phyloP scores from a whole-genome alignment of 768 basidiomycete species.

The Naganishia vishniacii region DNA sequence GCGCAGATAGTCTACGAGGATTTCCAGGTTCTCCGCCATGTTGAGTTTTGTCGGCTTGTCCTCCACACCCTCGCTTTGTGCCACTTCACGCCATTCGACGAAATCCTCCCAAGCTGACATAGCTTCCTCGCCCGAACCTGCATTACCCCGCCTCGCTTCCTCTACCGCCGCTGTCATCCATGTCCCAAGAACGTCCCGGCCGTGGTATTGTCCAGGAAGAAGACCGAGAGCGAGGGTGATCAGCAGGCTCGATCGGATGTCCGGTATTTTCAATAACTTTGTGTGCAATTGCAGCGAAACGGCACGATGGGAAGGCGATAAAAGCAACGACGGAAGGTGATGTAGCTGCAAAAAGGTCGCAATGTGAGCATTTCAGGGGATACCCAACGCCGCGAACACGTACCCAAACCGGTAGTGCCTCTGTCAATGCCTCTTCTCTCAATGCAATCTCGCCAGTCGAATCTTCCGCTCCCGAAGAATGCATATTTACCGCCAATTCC shows the following conservation, averaged over 20 bases:
- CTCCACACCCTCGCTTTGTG: conserved; percentile 12
- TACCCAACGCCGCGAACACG: conserved; percentile 49
- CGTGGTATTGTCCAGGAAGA: conserved; percentile 42
- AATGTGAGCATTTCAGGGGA: conserved; percentile 1
- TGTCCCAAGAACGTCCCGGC: conserved; percentile 47
- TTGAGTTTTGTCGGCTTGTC: conserved; percentile 29
- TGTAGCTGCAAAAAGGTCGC: conserved; percentile 58
- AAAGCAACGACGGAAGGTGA: conserved; percentile 72
- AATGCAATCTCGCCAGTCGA: conserved; percentile 51
- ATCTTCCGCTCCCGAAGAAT: background rate
- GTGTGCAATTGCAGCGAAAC: conserved; percentile 60
- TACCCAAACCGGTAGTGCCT: conserved; percentile 79
- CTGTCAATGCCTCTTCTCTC: conserved; percentile 50
- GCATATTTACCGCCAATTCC: conserved; percentile 32
- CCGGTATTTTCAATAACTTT: conserved; percentile 59
- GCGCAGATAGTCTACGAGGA: conserved; percentile 42
- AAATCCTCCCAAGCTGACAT: conserved; percentile 37
- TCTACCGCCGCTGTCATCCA: conserved; percentile 47
- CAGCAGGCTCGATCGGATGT: conserved; percentile 48
- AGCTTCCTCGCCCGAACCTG: conserved; percentile 32
- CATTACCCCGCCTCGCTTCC: conserved; percentile 37
- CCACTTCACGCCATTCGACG: conserved; percentile 9
- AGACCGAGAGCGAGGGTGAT: conserved; percentile 39
- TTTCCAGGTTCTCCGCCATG: conserved; percentile 34
- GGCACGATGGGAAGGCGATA: conserved; percentile 73